Evolutionary conservation across 768 basidiomycete species (phyloP).

Genomic region (Megacollybia marginata): DNA sequence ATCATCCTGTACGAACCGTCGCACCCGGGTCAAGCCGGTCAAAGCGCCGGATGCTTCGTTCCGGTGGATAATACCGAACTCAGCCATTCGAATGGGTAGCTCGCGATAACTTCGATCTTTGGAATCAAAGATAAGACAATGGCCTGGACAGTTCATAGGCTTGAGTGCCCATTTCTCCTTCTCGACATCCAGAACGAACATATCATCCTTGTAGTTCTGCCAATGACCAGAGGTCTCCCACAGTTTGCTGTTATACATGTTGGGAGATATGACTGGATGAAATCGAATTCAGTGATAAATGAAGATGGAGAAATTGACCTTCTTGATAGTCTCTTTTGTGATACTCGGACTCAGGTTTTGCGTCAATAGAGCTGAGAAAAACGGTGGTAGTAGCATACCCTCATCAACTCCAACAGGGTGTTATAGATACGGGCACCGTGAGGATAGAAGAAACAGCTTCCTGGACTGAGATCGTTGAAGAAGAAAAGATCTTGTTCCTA

Average conservation of each 20-base stretch:
- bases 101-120: constrained; percentile 92
- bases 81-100: constrained; percentile 94
- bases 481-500: constrained; percentile 97
- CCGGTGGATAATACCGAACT: constrained; percentile 95
- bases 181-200: constrained; percentile 92
- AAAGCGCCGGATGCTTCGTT: constrained; percentile 96
- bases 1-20: constrained; percentile 96
- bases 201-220: constrained; percentile 97
- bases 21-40: constrained; percentile 86
- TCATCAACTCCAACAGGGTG: constrained; percentile 81
- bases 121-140: constrained; percentile 92
- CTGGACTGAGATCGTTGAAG: constrained; percentile 95
- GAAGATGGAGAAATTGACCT: constrained; percentile 36
- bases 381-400: constrained; percentile 53
- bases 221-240: constrained; percentile 99
- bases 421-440: constrained; percentile 98
- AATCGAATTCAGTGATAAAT: background rate
- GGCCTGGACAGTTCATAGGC: constrained; percentile 99
- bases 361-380: constrained; percentile 1
- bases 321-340: constrained; percentile 95
- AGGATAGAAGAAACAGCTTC: constrained; percentile 93
- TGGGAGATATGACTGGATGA: constrained; percentile 83
- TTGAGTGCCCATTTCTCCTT: constrained; percentile 95
- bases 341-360: constrained; percentile 65
- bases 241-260: constrained; percentile 93